These are phyloP conservation scores for Neonectria sp. DNA, from an alignment of 2,329 filamentous ascomycete genomes.

Conservation along the genomic window DNA sequence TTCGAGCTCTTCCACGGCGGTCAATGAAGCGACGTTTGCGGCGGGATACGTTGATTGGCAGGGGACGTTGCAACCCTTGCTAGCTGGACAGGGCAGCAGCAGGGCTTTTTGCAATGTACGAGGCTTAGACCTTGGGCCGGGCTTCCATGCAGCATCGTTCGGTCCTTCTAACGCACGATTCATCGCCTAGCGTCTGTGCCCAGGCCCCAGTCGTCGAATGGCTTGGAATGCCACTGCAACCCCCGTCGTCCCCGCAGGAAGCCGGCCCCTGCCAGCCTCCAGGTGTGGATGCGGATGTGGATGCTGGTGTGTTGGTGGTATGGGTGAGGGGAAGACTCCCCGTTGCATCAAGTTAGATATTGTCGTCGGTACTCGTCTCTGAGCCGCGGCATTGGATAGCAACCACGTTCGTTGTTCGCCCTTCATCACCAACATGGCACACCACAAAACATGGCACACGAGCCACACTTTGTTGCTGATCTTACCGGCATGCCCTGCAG, in stretches of 20 bases:
- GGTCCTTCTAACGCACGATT: slow-evolving; percentile 51
- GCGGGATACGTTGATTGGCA: slow-evolving; percentile 32
- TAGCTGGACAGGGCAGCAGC: slow-evolving; percentile 15
- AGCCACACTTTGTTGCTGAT: neutral
- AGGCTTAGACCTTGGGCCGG: slow-evolving; percentile 47
- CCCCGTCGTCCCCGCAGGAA: slow-evolving; percentile 42
- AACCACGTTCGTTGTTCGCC: slow-evolving; percentile 1
- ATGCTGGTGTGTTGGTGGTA: neutral
- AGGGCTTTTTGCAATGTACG: slow-evolving; percentile 48
- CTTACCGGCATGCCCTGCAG: neutral
- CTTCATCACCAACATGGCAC: neutral
- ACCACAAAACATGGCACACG: neutral
- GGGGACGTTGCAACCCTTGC: slow-evolving; percentile 22
- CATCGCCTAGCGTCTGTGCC: slow-evolving; percentile 42
- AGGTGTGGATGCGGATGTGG: neutral
- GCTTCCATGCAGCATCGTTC: slow-evolving; percentile 49
- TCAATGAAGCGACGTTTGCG: slow-evolving; percentile 23
- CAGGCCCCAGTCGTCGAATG: slow-evolving; percentile 37
- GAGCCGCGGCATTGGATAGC: slow-evolving; percentile 14
- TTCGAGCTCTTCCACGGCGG: slow-evolving; percentile 16
- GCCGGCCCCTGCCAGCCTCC: slow-evolving; percentile 37
- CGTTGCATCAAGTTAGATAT: slow-evolving; percentile 16
- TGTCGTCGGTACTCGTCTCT: slow-evolving; percentile 14
- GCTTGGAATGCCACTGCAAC: slow-evolving; percentile 40
- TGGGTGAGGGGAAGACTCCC: slow-evolving; percentile 8